Evolutionary conservation across 2,329 filamentous ascomycete species (phyloP).

Genomic region (Pestalotiopsis sp.): DNA sequence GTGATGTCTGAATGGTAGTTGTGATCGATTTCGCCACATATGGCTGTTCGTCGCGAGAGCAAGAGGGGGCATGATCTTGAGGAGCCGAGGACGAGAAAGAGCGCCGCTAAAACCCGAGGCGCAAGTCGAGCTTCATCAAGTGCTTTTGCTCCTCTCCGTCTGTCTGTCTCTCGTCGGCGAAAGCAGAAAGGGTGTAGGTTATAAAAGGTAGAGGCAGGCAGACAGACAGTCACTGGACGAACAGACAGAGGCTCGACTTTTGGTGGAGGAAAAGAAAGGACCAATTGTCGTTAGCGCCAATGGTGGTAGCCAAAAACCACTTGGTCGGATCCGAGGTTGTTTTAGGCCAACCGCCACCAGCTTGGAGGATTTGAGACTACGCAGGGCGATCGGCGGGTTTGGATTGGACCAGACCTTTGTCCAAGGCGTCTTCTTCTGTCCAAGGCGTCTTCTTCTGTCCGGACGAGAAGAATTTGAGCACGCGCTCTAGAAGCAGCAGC

Average conservation of each 20-base stretch:
- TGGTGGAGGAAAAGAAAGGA: not conserved
- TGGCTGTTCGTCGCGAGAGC: conserved; percentile 10
- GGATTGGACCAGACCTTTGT: not conserved
- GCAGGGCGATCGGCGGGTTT: not conserved
- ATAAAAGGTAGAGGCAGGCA: not conserved
- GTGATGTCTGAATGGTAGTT: not conserved
- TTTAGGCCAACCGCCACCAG: not conserved
- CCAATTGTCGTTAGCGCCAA: not conserved
- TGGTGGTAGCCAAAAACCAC: not conserved
- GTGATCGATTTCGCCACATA: conserved; percentile 7
- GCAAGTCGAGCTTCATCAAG: conserved; percentile 12
- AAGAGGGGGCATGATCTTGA: conserved; percentile 14
- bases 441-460: not conserved
- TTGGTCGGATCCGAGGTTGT: not conserved
- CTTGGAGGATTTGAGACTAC: not conserved
- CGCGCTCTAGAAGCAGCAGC: not conserved
- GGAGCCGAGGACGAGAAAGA: not conserved
- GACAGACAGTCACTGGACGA: not conserved
- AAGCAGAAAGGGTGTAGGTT: not conserved
- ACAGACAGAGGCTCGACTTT: not conserved
- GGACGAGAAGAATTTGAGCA: not conserved
- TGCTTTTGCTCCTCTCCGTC: not conserved
- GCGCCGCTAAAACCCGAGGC: conserved; percentile 6
- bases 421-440: not conserved
- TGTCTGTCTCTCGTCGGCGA: not conserved